phyloP scores from a whole-genome alignment of 2,329 filamentous ascomycete genomes.

The Paraphaeosphaeria minitans region DNA sequence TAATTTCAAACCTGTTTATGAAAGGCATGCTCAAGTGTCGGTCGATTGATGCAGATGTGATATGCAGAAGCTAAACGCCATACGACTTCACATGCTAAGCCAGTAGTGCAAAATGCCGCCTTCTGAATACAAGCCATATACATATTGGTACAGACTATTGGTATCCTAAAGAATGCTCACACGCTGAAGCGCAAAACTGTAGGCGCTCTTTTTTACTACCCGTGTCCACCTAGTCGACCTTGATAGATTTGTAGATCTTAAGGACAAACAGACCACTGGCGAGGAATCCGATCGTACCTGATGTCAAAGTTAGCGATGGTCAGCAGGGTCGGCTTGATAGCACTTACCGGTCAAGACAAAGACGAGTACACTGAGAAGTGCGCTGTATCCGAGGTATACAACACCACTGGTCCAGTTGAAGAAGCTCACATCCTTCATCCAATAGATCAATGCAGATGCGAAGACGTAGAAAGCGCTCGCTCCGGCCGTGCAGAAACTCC shows the following conservation, averaged over 20 bases:
- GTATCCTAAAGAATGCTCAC: neutral
- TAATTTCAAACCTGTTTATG: neutral
- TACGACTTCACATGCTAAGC: constrained; percentile 3
- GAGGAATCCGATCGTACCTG: constrained; percentile 94
- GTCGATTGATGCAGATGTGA: neutral
- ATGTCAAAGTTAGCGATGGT: neutral
- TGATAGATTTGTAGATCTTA: constrained; percentile 96
- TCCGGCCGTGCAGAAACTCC: constrained; percentile 88
- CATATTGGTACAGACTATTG: neutral
- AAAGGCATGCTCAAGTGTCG: neutral
- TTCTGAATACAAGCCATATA: constrained; percentile 4
- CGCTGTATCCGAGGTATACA: constrained; percentile 91
- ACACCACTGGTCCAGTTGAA: constrained; percentile 84
- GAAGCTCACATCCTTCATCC: constrained; percentile 84
- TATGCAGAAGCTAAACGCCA: constrained; percentile 4
- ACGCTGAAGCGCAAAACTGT: neutral
- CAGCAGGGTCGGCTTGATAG: neutral
- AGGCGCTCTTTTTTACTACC: neutral
- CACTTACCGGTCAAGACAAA: constrained; percentile 89
- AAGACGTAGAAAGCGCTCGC: constrained; percentile 93
- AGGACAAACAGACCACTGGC: constrained; percentile 92
- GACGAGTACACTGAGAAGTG: constrained; percentile 85
- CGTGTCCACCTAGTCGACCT: constrained; percentile 76
- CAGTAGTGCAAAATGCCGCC: neutral
- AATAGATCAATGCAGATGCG: constrained; percentile 87